Evolutionary conservation across 148 eudicot species (phyloP).

Genomic region (Diospyros kaki): DNA sequence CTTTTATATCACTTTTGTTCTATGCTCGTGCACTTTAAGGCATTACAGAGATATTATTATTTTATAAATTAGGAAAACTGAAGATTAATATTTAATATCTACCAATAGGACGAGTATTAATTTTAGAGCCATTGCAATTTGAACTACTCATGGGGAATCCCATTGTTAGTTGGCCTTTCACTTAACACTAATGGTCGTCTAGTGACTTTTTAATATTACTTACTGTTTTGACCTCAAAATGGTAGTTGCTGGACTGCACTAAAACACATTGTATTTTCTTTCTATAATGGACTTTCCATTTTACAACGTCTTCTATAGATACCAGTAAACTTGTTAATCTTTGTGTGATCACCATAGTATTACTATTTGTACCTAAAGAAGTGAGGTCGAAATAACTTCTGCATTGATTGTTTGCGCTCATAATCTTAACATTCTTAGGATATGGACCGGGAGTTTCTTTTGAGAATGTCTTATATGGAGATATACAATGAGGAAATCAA

Average conservation of each 20-base stretch:
- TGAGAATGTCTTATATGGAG: slow-evolving; percentile 97
- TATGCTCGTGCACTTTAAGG: slow-evolving; percentile 4
- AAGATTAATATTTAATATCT: not conserved
- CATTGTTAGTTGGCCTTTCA: not conserved
- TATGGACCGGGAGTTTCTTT: slow-evolving; percentile 74
- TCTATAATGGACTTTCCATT: not conserved
- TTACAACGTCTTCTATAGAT: not conserved
- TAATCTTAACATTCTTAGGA: slow-evolving; percentile 30
- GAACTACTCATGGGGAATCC: not conserved
- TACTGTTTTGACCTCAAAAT: not conserved
- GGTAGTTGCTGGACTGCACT: not conserved
- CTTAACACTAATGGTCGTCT: not conserved
- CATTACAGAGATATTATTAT: slow-evolving; percentile 1
- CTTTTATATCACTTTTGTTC: not conserved
- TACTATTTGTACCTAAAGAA: not conserved
- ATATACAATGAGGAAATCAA: slow-evolving; percentile 95
- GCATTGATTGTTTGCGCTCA: no score
- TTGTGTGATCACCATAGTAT: not conserved
- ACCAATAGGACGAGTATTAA: not conserved
- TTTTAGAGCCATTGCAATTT: not conserved
- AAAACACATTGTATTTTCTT: not conserved
- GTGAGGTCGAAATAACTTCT: not conserved
- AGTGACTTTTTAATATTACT: not conserved
- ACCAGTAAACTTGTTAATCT: not conserved
- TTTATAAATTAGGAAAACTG: not conserved